Evolutionary conservation across 106 monocot species (phyloP).

Genomic region (Xerophyta viscosa): DNA sequence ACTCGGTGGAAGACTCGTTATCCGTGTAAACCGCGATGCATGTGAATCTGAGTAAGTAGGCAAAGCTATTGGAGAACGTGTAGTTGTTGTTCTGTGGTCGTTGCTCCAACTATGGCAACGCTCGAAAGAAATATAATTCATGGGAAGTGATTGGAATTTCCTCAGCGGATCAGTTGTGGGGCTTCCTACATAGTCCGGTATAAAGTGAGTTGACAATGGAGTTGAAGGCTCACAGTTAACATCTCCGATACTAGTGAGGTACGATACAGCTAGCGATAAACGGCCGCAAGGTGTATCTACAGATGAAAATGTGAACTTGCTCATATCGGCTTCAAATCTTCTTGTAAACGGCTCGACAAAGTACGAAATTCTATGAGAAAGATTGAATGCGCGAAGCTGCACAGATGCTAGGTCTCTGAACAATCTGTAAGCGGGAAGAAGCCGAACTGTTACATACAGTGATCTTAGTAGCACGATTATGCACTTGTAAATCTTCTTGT

Average conservation of each 20-base stretch:
- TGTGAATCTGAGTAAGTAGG: slow-evolving; percentile 23
- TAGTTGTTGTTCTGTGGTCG: slow-evolving; percentile 25
- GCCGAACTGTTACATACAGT: slow-evolving; percentile 56
- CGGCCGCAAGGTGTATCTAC: slow-evolving; percentile 70
- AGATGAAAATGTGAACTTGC: slow-evolving; percentile 44
- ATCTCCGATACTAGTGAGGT: slow-evolving; percentile 41
- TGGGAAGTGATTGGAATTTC: slow-evolving; percentile 48
- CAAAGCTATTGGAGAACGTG: slow-evolving; percentile 25
- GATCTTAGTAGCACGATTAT: slow-evolving; percentile 64
- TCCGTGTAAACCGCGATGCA: slow-evolving; percentile 2
- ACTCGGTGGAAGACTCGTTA: slow-evolving; percentile 10
- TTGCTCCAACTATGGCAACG: slow-evolving; percentile 71
- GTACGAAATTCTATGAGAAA: slow-evolving; percentile 69
- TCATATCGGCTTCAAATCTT: slow-evolving; percentile 63
- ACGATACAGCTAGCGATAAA: slow-evolving; percentile 54
- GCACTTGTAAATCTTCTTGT: slow-evolving; percentile 41
- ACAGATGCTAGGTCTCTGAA: slow-evolving; percentile 58
- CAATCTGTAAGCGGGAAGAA: slow-evolving; percentile 74
- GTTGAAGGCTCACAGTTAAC: slow-evolving; percentile 38
- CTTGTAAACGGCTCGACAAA: slow-evolving; percentile 64
- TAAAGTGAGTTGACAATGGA: slow-evolving; percentile 48
- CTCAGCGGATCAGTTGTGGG: slow-evolving; percentile 65
- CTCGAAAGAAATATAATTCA: slow-evolving; percentile 21
- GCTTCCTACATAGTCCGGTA: slow-evolving; percentile 87
- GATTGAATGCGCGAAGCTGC: slow-evolving; percentile 38